Evolutionary conservation across 768 basidiomycete species (phyloP), one percentile per base, ranked within the genome.

Genomic region (Suillus subluteus): DNA sequence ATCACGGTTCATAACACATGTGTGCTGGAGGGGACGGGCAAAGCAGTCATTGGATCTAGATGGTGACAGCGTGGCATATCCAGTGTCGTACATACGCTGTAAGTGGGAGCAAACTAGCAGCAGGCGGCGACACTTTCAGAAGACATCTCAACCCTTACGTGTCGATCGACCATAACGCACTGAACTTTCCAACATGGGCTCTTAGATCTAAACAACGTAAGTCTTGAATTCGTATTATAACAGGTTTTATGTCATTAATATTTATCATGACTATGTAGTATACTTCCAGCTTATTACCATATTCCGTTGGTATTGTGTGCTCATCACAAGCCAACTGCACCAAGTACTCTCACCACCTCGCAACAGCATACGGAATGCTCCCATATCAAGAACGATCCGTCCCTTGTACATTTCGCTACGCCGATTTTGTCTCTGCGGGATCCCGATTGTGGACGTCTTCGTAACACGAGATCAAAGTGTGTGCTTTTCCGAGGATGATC

Each of bases 401-500:
- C 32, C 11, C 30, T 55, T 18, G 46, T 48, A 48, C 46, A 18
- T 21, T 21, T 32, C 32, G 6, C 18, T 55, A 5, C 11, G 5
- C 18, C 32, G 32, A 35, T 35, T 32, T 52, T 30, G 52, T 16
- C 26, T 54, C 32, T 32, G 18, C 18, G 18, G 32, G 32, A 35
- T 35, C 5, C 32, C 11, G 18, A 35, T 55, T 55, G 32, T 35
- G 11, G 32, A 21, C 18, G 18, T 21, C 18, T 55, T 35, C 32
- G 54, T 32, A 32, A 35, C 54, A 32, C 54, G 54, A 55, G 32
- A 32, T 55, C 30, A 32, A 32, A 32, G 30, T 55, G 30, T 55
- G 30, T 55, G 32, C 18, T 55, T 55, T 35, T 55, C 54, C 54
- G 54, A 55, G 54, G 54, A 55, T 55, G 32, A 35, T 11, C 32